Evolutionary conservation across 2,329 filamentous ascomycete species (phyloP), one percentile per base, ranked within the genome.

Genomic region (Drechslerella coelobrocha): DNA sequence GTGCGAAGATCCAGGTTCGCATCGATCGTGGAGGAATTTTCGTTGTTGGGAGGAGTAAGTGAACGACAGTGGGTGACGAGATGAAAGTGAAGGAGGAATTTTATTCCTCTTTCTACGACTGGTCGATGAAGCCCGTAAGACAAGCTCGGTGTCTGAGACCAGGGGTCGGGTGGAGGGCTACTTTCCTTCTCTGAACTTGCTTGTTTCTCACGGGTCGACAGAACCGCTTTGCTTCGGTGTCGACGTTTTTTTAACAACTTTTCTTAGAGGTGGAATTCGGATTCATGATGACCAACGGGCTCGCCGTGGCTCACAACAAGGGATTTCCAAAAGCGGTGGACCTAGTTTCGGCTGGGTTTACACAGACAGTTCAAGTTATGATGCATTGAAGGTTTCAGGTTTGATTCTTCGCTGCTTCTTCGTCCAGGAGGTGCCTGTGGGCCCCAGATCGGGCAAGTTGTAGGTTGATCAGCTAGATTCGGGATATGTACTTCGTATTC

Each of bases 161-260:
- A 48, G 47, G 66, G 66, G 43, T 59, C 53, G 59, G 65, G 57
- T 57, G 57, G 65, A 31, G 57, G 65, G 65, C 43, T 50, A n/a
- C 53, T 47, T 68, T 56, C 51, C 14, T 27, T 53, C 55, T 53
- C 34, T 57, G 43, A 41, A 39, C 37, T n/a, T 41, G 19, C 27
- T 51, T n/a, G 19, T 24, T 10, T 27, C 26, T 19, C 12, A 8
- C 10, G 2, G 24, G 9, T n/a, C 29, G 29, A 10, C 29, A 37
- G 39, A 24, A 54, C 53, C 23, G 53, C 45, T 37, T 60, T 41
- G 29, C 43, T 60, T 60, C 55, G 56, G 56, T 61, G 21, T 39
- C 27, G 56, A 21, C 56, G 45, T 27, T 23, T 26, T 47, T 17
- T 17, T 14, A 27, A 6, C 14, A 8, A 45, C 29, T 34, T 39